Base-by-base conservation (phyloP, 2,329 filamentous ascomycete genomes). In the Talaromyces marneffei region DNA sequence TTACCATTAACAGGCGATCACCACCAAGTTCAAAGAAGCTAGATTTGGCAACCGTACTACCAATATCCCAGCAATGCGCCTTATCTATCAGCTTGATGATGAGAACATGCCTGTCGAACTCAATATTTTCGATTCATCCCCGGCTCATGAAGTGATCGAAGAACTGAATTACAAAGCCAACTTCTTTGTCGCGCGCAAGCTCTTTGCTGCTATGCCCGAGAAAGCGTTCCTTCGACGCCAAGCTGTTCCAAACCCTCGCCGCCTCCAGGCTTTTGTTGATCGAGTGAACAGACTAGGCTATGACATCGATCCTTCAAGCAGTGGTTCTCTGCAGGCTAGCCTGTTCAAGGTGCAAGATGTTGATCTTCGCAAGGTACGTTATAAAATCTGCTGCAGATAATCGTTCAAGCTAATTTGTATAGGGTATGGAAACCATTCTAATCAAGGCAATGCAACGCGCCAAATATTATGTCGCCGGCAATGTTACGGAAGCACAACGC, bases 21-120 rank as follows among this genome's bases (percentile, higher is more conserved):
- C 92, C 4, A 89, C 92, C 71, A 96, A 94, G 75, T 95, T 97
- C 83, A 89, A 92, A 46, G 91, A 97, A 77, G 82, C 86, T 55
- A 89, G 94, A 63, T 89, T 97, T 62, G 90, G 89, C 61, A 88
- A 92, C 57, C 88, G 89, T 37, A 86, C 86, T 46, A 86, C 89
- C 65, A 86, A 89, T 12, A 90, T 96, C 68, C 89, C 92, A 35
- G 88, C 93, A 42, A 85, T 99, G 57, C 89, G 94, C 61, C 83
- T 99, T 52, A 81, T 97, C 64, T 92, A 96, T 76, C 92, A 96
- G 77, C 83, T 97, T 42, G 94, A 99, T 68, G 94, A 99, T 68
- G 94, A 99, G 81, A 97, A 97, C 75, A 91, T 97, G 58, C 94
- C 93, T 2, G 92, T 97, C 42, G 92, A 96, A 78, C 86, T 91